phyloP scores from a whole-genome alignment of 2,329 filamentous ascomycete genomes.

The Fusarium cicatricum region DNA sequence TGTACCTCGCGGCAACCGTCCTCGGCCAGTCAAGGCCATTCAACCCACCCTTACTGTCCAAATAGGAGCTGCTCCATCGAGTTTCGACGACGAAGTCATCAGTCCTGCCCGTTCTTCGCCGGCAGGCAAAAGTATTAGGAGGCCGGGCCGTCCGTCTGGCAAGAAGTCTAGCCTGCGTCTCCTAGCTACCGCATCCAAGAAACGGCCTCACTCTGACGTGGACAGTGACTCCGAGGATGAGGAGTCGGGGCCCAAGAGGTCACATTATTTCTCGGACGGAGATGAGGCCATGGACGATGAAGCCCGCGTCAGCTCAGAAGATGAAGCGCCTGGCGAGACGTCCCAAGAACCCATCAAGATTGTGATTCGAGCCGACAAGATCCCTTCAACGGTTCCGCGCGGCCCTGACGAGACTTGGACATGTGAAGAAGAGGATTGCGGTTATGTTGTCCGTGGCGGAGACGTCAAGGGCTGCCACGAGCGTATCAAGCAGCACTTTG shows the following conservation, averaged over 20 bases:
- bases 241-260: constrained; percentile 47
- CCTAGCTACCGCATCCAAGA: constrained; percentile 53
- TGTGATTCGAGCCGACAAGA: constrained; percentile 58
- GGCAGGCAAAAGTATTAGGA: constrained; percentile 47
- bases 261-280: constrained; percentile 44
- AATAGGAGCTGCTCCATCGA: background rate
- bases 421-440: constrained; percentile 71
- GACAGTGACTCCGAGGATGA: constrained; percentile 52
- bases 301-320: constrained; percentile 30
- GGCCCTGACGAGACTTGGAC: constrained; percentile 71
- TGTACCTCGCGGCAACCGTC: constrained; percentile 34
- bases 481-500: constrained; percentile 67
- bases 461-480: constrained; percentile 62
- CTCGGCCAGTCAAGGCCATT: constrained; percentile 8
- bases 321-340: constrained; percentile 21
- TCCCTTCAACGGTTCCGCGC: constrained; percentile 58
- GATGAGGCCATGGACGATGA: constrained; percentile 47
- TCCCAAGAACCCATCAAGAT: constrained; percentile 49
- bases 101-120: constrained; percentile 32
- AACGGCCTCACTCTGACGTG: constrained; percentile 52
- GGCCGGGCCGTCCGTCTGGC: constrained; percentile 50
- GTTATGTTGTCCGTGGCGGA: constrained; percentile 69
- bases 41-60: background rate
- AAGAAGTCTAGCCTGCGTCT: constrained; percentile 57
- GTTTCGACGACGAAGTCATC: constrained; percentile 27